Conservation (phyloP, 257 asterid species). For the Catharanthus roseus region DNA sequence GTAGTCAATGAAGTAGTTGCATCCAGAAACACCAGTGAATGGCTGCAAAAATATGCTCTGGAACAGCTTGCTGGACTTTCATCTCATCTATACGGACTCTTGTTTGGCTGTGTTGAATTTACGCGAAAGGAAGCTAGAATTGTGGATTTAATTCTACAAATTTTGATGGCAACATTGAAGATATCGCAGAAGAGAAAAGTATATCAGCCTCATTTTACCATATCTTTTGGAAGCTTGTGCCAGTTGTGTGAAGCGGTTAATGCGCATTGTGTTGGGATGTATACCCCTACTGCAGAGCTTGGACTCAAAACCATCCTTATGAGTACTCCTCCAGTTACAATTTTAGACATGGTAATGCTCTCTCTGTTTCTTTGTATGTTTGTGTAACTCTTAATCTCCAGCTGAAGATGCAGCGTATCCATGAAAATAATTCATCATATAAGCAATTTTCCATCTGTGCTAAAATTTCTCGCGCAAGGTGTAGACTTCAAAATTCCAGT, state of each 20-base stretch:
- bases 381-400: conserved; percentile 9
- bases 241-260: conserved; percentile 57
- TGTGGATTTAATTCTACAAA: conserved; percentile 49
- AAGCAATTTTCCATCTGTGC: neutral
- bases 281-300: conserved; percentile 36
- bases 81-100: conserved; percentile 50
- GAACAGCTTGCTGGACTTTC: conserved; percentile 90
- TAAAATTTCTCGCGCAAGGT: neutral
- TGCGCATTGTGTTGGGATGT: conserved; percentile 33
- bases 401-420: neutral
- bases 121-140: conserved; percentile 32
- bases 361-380: conserved; percentile 12
- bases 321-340: conserved; percentile 64
- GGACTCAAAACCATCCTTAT: conserved; percentile 73
- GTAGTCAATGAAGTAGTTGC: conserved; percentile 46
- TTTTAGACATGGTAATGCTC: conserved; percentile 53
- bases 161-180: conserved; percentile 53
- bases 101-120: conserved; percentile 38
- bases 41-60: conserved; percentile 70
- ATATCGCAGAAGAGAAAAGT: conserved; percentile 73
- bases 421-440: neutral
- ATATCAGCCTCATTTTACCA: conserved; percentile 68
- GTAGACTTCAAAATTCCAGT: neutral
- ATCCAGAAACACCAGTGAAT: conserved; percentile 50
- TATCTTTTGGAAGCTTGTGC: conserved; percentile 51